A percentile compares a stretch with the other conserved stretches of the same genome.
phyloP scores from a whole-genome alignment of 208 protist genomes.

The Leptomonas seymouri region DNA sequence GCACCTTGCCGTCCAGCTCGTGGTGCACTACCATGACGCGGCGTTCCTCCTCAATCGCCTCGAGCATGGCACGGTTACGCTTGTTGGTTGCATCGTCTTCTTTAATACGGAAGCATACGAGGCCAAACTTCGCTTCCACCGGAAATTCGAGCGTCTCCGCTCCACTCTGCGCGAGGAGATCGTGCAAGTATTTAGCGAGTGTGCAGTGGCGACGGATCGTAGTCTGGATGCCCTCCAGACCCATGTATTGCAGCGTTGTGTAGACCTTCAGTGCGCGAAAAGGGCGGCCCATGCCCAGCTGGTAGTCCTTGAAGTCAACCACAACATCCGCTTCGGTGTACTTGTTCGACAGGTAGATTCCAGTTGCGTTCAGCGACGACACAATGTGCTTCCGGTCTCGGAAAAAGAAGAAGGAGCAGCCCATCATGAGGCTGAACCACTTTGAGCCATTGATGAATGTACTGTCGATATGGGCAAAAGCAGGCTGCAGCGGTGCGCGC shows the following conservation, averaged over 20 bases:
- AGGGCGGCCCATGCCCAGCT: slow-evolving; percentile 59
- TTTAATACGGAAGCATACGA: slow-evolving; percentile 46
- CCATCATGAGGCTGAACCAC: slow-evolving; percentile 56
- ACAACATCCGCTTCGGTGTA: slow-evolving; percentile 37
- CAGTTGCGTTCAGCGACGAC: slow-evolving; percentile 43
- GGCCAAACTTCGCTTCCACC: slow-evolving; percentile 41
- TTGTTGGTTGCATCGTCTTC: slow-evolving; percentile 31
- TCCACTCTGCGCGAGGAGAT: slow-evolving; percentile 13
- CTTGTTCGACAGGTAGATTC: slow-evolving; percentile 50
- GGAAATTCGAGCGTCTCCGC: slow-evolving; percentile 31
- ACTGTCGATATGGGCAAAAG: slow-evolving; percentile 39
- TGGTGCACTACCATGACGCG: slow-evolving; percentile 39
- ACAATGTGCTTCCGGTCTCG: slow-evolving; percentile 46
- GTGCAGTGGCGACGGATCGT: slow-evolving; percentile 48
- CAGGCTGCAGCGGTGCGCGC: slow-evolving; percentile 36
- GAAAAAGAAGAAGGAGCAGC: slow-evolving; percentile 56
- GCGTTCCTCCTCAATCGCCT: slow-evolving; percentile 32
- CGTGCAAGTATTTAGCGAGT: slow-evolving; percentile 45
- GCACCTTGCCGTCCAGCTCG: slow-evolving; percentile 36
- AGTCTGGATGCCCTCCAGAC: slow-evolving; percentile 51
- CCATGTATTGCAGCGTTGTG: slow-evolving; percentile 58
- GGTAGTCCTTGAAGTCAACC: slow-evolving; percentile 74
- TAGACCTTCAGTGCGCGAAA: slow-evolving; percentile 75
- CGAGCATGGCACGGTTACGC: slow-evolving; percentile 31
- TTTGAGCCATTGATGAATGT: slow-evolving; percentile 69